Evolutionary conservation across 768 basidiomycete species (phyloP).

Genomic region (Lentinula guzmanii): DNA sequence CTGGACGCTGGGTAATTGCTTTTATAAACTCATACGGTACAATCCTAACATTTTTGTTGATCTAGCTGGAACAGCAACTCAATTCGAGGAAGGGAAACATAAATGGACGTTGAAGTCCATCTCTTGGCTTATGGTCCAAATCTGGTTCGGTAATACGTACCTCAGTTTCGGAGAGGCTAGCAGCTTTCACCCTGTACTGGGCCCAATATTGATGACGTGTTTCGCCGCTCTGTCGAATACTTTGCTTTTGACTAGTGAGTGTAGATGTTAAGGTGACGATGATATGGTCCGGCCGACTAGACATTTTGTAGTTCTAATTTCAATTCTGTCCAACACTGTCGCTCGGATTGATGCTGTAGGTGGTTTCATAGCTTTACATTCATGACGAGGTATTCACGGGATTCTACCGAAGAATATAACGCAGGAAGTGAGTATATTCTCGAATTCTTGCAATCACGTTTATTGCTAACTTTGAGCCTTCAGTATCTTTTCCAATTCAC

Average conservation of each 20-base stretch:
- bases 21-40: neutral
- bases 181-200: conserved; percentile 65
- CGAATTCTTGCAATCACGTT: conserved; percentile 63
- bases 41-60: neutral
- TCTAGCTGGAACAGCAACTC: conserved; percentile 16
- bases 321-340: conserved; percentile 87
- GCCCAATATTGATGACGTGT: conserved; percentile 71
- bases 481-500: conserved; percentile 86
- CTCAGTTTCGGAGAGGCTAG: conserved; percentile 44
- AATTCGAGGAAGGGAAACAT: conserved; percentile 14
- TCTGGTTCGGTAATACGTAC: conserved; percentile 69
- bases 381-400: neutral
- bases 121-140: conserved; percentile 80
- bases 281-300: conserved; percentile 1
- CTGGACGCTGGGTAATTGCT: conserved; percentile 37
- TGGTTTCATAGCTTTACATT: conserved; percentile 1
- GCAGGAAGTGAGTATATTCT: conserved; percentile 49
- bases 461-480: conserved; percentile 37
- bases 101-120: conserved; percentile 41
- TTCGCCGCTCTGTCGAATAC: conserved; percentile 81
- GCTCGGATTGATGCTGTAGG: conserved; percentile 67
- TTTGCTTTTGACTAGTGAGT: conserved; percentile 72
- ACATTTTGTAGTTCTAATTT: conserved; percentile 61
- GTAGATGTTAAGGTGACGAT: neutral
- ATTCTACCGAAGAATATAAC: conserved; percentile 33